Base-by-base conservation (phyloP, 352 stramenopile genomes). In the Globisporangium cederbergense region DNA sequence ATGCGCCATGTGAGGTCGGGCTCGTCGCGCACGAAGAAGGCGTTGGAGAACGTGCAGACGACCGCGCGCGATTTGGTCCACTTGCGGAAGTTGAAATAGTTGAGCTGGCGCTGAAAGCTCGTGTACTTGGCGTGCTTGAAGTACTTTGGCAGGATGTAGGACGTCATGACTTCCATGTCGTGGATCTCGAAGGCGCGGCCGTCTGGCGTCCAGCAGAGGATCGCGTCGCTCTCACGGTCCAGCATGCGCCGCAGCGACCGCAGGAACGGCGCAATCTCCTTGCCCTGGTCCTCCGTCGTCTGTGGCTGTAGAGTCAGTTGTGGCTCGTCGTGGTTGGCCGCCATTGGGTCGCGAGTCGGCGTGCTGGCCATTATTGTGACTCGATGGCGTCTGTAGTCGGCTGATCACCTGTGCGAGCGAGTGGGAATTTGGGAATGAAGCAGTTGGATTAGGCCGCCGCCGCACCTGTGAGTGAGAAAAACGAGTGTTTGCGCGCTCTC, bases 71-170 rank as follows among this genome's bases (percentile, higher is more conserved):
- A 87, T 67, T 90, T 90, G 68, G 81, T 90, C 81, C 81, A 90
- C 66, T 92, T 91, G 68, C 82, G 75, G 72, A 97, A 97, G 60
- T 81, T 81, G 65, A 97, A 97, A 67, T 97, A 97, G 73, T 95
- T 96, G 59, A 97, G 78, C 68, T 97, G 89, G 9, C 91, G 79
- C 55, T 95, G 86, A 47, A 97, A 90, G 42, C 86, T 96, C 20
- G 90, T 88, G 76, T 97, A 97, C 60, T 90, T 95, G 62, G 78
- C 68, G 69, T 97, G 90, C 60, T 96, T 97, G 74, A 97, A 97
- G 72, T 97, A 97, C 63, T 89, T 87, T 34, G 91, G 89, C 22
- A 97, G 75, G 56, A 98, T 79, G 66, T 89, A 81, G 46, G 72
- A 64, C 67, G 91, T 91, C 60, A 97, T 86, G 50, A 67, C 63